Base-by-base conservation (phyloP, 2,329 filamentous ascomycete genomes). In the Curvularia sp. region DNA sequence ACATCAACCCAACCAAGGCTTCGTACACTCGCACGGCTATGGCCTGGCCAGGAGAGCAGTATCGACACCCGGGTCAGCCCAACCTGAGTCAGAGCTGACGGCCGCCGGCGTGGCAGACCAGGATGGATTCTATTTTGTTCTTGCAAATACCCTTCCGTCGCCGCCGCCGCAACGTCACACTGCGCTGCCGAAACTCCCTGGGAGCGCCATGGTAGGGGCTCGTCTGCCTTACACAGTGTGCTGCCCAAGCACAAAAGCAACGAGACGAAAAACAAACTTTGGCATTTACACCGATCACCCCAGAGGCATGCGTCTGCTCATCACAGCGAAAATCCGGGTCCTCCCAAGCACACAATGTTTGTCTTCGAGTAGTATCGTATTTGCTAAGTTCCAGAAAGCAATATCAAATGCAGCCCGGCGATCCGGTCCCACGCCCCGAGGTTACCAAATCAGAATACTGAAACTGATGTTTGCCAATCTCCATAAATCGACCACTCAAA, bases 141-240 rank as follows among this genome's bases (percentile, higher is more conserved):
- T 54, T 30, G 54, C 49, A 39, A 31, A 33, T 54, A 35, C 15
- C 30, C 41, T 52, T 41, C 55, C 51, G 51, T 41, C 28, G 31
- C 31, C 26, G 13, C 47, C 26, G 18, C 52, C 33, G 38, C 55
- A 49, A 53, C n/a, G 48, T 58, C 44, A 26, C 49, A 61, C 55
- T 8, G 48, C 38, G 30, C 51, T 24, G 24, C 51, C 18, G 33
- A 41, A 42, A 31, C 48, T 38, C n/a, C 20, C n/a, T 12, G 13
- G n/a, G 28, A n/a, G 30, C 22, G 15, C 26, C 41, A 10, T 39
- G n/a, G n/a, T 22, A 41, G 13, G 22, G 28, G 15, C 41, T 28
- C 24, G 24, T 22, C n/a, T 6, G 35, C 28, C 13, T 18, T 28
- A 13, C 8, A 20, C 15, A 18, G 1, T 28, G 20, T 20, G 9